A percentile compares a stretch with the other conserved stretches of the same genome.
phyloP scores from a whole-genome alignment of 1,139 yeast genomes.

The Kodamaea derodonti region DNA sequence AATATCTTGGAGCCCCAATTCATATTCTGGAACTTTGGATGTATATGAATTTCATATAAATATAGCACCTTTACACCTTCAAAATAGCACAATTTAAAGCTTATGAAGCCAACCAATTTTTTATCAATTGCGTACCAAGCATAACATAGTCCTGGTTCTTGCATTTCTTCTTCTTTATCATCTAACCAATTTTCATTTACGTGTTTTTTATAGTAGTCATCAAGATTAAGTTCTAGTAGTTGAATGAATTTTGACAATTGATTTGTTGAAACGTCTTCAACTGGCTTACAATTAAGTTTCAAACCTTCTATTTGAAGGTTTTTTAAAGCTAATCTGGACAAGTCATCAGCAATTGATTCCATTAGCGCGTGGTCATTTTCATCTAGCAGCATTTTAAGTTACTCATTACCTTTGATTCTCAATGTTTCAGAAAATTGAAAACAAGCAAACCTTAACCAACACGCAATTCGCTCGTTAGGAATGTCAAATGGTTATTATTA shows the following conservation, averaged over 20 bases:
- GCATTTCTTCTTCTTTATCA: slow-evolving; percentile 44
- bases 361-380: slow-evolving; percentile 21
- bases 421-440: no score
- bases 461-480: no score
- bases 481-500: not conserved
- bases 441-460: no score
- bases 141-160: slow-evolving; percentile 41
- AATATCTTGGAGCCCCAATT: slow-evolving; percentile 36
- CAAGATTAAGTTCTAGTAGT: slow-evolving; percentile 30
- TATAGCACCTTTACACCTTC: slow-evolving; percentile 37
- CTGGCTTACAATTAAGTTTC: slow-evolving; percentile 10
- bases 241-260: slow-evolving; percentile 17
- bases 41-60: slow-evolving; percentile 53
- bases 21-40: slow-evolving; percentile 22
- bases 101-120: slow-evolving; percentile 38
- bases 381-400: slow-evolving; percentile 9
- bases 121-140: slow-evolving; percentile 22
- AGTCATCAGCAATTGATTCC: slow-evolving; percentile 13
- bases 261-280: slow-evolving; percentile 10
- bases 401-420: no score
- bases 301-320: slow-evolving; percentile 11
- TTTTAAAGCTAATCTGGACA: slow-evolving; percentile 11
- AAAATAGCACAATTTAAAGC: slow-evolving; percentile 36
- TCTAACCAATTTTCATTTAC: slow-evolving; percentile 43
- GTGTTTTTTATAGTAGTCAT: slow-evolving; percentile 22